phyloP scores from a whole-genome alignment of 202 grass and related monocot species.

The Zizania palustris region DNA sequence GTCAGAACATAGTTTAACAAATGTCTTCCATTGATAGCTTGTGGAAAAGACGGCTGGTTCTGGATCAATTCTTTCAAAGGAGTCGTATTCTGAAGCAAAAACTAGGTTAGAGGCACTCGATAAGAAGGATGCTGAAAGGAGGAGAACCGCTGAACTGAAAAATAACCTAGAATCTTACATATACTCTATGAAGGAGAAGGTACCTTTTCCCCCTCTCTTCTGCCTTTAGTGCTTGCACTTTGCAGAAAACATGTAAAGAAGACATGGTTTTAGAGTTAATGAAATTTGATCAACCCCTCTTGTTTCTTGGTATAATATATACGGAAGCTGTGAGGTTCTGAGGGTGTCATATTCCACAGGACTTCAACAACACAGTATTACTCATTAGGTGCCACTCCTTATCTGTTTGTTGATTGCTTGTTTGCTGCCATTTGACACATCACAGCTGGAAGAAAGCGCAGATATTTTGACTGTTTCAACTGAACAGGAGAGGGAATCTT shows the following conservation, averaged over 20 bases:
- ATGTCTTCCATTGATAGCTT: constrained; percentile 56
- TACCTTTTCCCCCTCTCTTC: constrained; percentile 34
- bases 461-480: constrained; percentile 85
- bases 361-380: not conserved
- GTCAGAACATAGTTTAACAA: constrained; percentile 7
- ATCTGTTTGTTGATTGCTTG: constrained; percentile 42
- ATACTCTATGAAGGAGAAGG: constrained; percentile 99
- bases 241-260: not conserved
- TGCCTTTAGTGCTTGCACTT: constrained; percentile 28
- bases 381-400: constrained; percentile 5
- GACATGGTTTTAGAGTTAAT: not conserved
- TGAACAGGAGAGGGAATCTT: constrained; percentile 83
- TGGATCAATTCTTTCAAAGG: constrained; percentile 73
- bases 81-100: constrained; percentile 85
- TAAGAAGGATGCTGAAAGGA: constrained; percentile 87
- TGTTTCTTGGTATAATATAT: constrained; percentile 12
- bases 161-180: constrained; percentile 94
- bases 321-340: not conserved
- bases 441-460: constrained; percentile 77
- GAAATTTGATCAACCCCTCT: not conserved
- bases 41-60: constrained; percentile 67
- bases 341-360: not conserved
- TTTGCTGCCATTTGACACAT: constrained; percentile 45
- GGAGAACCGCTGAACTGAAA: constrained; percentile 94
- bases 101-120: constrained; percentile 82